Base-by-base conservation (phyloP, 1,139 yeast species). In the Hyphopichia wangnamkhiaoensis region DNA sequence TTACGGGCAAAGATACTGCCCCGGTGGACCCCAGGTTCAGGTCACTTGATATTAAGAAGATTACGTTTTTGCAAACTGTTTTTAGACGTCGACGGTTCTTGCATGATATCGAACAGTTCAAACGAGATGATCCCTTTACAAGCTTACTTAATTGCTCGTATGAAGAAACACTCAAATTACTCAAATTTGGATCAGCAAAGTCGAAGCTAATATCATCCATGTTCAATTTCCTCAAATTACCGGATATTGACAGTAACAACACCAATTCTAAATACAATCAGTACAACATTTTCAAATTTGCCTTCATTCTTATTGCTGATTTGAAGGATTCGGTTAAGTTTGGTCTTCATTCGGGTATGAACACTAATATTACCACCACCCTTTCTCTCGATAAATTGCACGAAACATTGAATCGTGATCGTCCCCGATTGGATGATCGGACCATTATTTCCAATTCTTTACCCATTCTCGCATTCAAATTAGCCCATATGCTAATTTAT, bases 341-440 rank as follows among this genome's bases (percentile, higher is more conserved):
- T 1, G 38, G 38, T 18, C n/a, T 17, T 3, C 65, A 58, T 33
- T 63, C 69, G 0, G 64, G 65, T 0, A 58, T 58, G 36, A 65
- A 63, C 41, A 44, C 61, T 10, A 63, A 63, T 38, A 18, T 35
- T 15, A 6, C 15, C 13, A 13, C 17, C 5, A 3, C 34, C 14
- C 7, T 4, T 4, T 13, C 16, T 10, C 8, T 5, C 14, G 26
- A 15, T 24, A n/a, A 23, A 15, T 23, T 32, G 17, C 14, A 23
- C 9, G 13, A n/a, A 8, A 18, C 34, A 6, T 20, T 32, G 19
- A 32, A 32, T 23, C 13, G 25, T 8, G 10, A 32, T 4, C 23
- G 3, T 24, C 15, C 34, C 29, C 28, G 26, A 35, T 37, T 27
- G 2, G 13, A 23, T 18, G 16, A 17, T 14, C 38, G 23, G 9